phyloP scores from a whole-genome alignment of 1,284 basidiomycete species.

The Leccinum subspadiceum region DNA sequence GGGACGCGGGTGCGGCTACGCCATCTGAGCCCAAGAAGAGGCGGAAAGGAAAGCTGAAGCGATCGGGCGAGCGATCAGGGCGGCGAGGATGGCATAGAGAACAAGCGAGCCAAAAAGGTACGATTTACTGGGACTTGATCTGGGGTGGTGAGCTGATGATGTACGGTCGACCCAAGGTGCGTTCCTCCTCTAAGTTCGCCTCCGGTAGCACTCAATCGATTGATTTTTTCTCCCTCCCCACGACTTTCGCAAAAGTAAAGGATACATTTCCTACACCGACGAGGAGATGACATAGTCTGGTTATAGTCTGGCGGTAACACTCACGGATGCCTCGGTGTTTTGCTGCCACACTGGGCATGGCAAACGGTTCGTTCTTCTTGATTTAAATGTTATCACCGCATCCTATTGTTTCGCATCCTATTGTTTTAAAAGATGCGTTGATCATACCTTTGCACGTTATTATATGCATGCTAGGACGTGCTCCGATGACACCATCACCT shows the following conservation, averaged over 20 bases:
- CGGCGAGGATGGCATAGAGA: slow-evolving; percentile 42
- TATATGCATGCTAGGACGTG: slow-evolving; percentile 13
- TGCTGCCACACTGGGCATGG: not conserved
- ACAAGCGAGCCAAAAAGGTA: slow-evolving; percentile 68
- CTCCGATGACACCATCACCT: slow-evolving; percentile 12
- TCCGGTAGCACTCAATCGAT: not conserved
- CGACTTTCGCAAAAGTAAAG: slow-evolving; percentile 70
- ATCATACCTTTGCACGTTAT: not conserved
- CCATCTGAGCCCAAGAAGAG: slow-evolving; percentile 35
- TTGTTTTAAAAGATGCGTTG: not conserved
- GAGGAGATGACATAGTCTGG: slow-evolving; percentile 51
- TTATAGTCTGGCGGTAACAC: not conserved
- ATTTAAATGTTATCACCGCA: not conserved
- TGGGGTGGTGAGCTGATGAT: not conserved
- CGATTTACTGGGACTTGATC: slow-evolving; percentile 6
- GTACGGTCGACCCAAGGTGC: slow-evolving; percentile 44
- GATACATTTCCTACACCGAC: slow-evolving; percentile 74
- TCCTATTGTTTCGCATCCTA: not conserved
- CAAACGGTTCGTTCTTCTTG: not conserved
- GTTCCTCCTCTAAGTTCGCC: slow-evolving; percentile 28
- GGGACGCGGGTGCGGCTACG: not conserved
- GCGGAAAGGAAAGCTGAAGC: slow-evolving; percentile 50
- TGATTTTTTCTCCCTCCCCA: not conserved
- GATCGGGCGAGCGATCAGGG: slow-evolving; percentile 28
- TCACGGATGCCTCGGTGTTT: not conserved